These are phyloP conservation scores for Pichia sp. DNA, from an alignment of 1,139 yeast species.

Conservation along the genomic window DNA sequence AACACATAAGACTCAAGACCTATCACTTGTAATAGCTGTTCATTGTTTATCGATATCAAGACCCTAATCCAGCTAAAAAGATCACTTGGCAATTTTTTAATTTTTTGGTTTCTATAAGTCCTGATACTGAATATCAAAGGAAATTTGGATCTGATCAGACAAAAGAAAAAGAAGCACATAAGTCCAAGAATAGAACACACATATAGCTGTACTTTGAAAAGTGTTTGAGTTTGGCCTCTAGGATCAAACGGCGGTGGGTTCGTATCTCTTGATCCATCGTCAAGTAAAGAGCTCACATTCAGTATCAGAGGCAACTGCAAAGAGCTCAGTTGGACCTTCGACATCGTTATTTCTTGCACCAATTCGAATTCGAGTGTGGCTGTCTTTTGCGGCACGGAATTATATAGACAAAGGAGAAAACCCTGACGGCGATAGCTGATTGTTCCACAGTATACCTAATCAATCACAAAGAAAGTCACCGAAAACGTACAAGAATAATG, in stretches of 20 bases:
- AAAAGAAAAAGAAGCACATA: slow-evolving; percentile 23
- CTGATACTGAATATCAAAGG: slow-evolving; percentile 26
- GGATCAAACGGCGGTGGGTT: slow-evolving; percentile 25
- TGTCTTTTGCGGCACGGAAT: too few relatives aligned
- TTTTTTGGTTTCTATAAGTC: slow-evolving; percentile 24
- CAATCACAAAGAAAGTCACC: too few relatives aligned
- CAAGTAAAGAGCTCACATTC: background rate
- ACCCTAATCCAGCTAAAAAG: slow-evolving; percentile 53
- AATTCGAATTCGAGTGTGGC: too few relatives aligned
- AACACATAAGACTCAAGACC: slow-evolving; percentile 66
- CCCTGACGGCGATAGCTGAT: too few relatives aligned
- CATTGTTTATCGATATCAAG: slow-evolving; percentile 40
- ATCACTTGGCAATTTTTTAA: slow-evolving; percentile 23
- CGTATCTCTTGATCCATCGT: slow-evolving; percentile 5
- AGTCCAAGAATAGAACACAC: slow-evolving; percentile 23
- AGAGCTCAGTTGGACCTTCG: background rate
- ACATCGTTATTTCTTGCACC: too few relatives aligned
- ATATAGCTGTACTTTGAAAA: slow-evolving; percentile 26
- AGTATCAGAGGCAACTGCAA: background rate
- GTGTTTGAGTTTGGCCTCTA: slow-evolving; percentile 24
- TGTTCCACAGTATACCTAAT: too few relatives aligned
- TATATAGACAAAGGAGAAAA: too few relatives aligned
- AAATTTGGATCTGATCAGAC: slow-evolving; percentile 22
- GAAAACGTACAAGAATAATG: too few relatives aligned
- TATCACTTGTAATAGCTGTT: slow-evolving; percentile 51